Evolutionary conservation across 148 eudicot species (phyloP), one percentile per base, ranked within the genome.

Genomic region (Rhododendron henanense): DNA sequence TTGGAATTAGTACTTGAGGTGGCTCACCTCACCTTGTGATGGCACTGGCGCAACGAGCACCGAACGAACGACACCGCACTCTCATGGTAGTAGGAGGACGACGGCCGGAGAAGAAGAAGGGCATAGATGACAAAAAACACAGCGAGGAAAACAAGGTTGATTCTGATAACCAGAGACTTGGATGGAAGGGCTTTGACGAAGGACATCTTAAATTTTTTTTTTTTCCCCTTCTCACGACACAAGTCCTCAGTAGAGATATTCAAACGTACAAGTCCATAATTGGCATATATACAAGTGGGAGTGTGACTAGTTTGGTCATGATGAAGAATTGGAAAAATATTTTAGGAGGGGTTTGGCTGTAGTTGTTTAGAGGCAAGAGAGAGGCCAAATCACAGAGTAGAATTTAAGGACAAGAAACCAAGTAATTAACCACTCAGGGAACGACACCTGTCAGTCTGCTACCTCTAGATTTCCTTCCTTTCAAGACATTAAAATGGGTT

Each of bases 21-120:
- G 81, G 92, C 98, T 94, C 94, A 97, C 98, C 97, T 96, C 91
- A 96, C 99, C 99, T 95, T 93, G 95, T 88, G 98, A 89, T 91
- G 95, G 85, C 98, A 95, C 25, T 89, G 92, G 69, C 91, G 94
- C 75, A 92, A 84, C 0, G 98, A 91, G 85, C 99, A 96, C 78
- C 92, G 76, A 51, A 93, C 87, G 4, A 91, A 78, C 11, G 89
- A 82, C 2, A 91, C 83, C 0, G 92, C 88, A 39, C 82, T 87
- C 5, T 88, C 85, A n/a, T 90, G 90, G 85, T 92, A 92, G 31
- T 85, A 11, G 7, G 92, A 89, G 11, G 91, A 63, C 19, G 93
- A 88, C 21, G 93, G 98, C 75, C 91, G 88, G 61, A 93, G 92
- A 35, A 97, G 91, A 85, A 97, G 92, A 78, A 90, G 55, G 73